Percentiles rank a stretch among this genome's conserved stretches.
Conservation (phyloP, 140 eudicot species). For the Ambrosia hybrid region DNA sequence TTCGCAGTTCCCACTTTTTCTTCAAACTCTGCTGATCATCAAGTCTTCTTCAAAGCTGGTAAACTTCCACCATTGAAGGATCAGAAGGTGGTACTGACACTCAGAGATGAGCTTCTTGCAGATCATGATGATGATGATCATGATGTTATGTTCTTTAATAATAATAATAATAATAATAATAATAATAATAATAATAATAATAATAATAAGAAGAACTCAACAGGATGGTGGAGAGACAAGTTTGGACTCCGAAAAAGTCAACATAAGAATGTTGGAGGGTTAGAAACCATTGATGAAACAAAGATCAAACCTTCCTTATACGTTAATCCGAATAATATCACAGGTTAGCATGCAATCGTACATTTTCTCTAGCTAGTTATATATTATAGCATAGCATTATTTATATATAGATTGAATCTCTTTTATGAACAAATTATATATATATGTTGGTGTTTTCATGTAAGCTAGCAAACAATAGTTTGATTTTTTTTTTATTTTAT, state of each 20-base stretch:
- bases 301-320: constrained; percentile 37
- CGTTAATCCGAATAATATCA: constrained; percentile 14
- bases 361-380: not conserved
- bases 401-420: too few relatives aligned
- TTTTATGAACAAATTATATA: too few relatives aligned
- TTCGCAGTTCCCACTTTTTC: constrained; percentile 50
- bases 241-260: constrained; percentile 49
- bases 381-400: not conserved
- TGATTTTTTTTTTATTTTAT: too few relatives aligned
- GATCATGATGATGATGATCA: constrained; percentile 22
- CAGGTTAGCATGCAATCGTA: constrained; percentile 21
- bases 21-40: constrained; percentile 63
- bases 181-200: not conserved
- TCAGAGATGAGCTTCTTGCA: constrained; percentile 74
- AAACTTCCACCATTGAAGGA: constrained; percentile 68
- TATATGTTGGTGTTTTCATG: too few relatives aligned
- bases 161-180: not conserved
- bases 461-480: too few relatives aligned
- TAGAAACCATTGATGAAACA: constrained; percentile 64
- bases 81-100: constrained; percentile 45
- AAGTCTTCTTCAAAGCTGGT: constrained; percentile 50
- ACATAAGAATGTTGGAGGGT: constrained; percentile 38
- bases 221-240: constrained; percentile 73
- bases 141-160: constrained; percentile 12
- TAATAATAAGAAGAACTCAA: constrained; percentile 26